Percentiles rank a stretch among this genome's conserved stretches.
Evolutionary conservation across 2,329 filamentous ascomycete species (phyloP).

Genomic region (Beauveria medogensis): DNA sequence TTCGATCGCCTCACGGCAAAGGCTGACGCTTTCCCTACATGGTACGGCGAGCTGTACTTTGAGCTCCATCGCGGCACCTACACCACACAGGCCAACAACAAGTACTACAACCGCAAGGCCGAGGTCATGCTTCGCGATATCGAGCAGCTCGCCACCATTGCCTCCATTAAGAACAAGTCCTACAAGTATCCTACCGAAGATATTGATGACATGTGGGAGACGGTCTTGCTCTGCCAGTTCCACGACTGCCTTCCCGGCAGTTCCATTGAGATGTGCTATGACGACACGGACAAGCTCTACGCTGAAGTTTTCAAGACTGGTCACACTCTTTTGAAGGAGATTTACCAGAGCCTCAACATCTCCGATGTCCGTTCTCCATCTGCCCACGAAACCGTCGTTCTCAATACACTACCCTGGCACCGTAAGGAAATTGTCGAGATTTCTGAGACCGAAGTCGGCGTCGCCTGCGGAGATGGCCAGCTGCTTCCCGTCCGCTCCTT

Average conservation of each 20-base stretch:
- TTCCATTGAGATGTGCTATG: conserved; percentile 95
- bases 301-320: conserved; percentile 73
- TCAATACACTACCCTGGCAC: conserved; percentile 86
- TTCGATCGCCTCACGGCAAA: conserved; percentile 80
- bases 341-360: conserved; percentile 60
- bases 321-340: conserved; percentile 60
- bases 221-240: conserved; percentile 86
- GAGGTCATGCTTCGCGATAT: conserved; percentile 82
- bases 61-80: conserved; percentile 96
- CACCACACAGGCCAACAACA: conserved; percentile 96
- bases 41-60: conserved; percentile 98
- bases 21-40: conserved; percentile 73
- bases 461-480: conserved; percentile 50
- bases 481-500: conserved; percentile 43
- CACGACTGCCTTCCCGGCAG: conserved; percentile 95
- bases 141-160: conserved; percentile 79
- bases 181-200: conserved; percentile 92
- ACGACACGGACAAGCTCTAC: conserved; percentile 88
- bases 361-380: conserved; percentile 32
- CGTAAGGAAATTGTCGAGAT: conserved; percentile 66
- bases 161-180: conserved; percentile 59
- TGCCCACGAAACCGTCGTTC: conserved; percentile 46
- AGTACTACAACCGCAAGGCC: conserved; percentile 80
- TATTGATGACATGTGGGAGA: conserved; percentile 96
- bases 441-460: conserved; percentile 41